Evolutionary conservation across 371 early-diverging fungal species (phyloP), one percentile per base, ranked within the genome.

Genomic region (Haplosporangium sp.): DNA sequence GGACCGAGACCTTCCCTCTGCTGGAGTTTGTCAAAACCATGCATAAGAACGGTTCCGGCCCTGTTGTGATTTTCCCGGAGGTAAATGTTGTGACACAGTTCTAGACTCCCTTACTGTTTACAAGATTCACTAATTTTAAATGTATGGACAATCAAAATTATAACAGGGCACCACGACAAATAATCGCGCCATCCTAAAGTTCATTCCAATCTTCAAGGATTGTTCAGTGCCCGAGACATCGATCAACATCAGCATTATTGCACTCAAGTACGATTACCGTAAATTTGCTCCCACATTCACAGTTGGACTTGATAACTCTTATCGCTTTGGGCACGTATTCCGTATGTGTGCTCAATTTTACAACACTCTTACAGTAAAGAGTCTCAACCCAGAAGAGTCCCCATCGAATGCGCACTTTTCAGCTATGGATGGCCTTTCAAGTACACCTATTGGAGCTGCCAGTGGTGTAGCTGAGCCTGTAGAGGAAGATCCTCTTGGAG

Each of bases 61-160:
- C 97, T 7, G 85, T 96, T 15, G 92, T 94, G 52, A 85, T 96
- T 8, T 95, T 96, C 67, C 92, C 96, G 0, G 97, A 96, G 77
- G 91, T 88, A 86, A 45, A 45, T 0, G 9, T 10, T 13, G 40
- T 61, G 50, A 9, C 15, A 15, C 34, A 47, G 42, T 1, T 40
- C 3, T 47, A 42, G n/a, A 62, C 27, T 50, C n/a, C 15, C n/a
- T n/a, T n/a, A n/a, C n/a, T 50, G n/a, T 50, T 50, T 15, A n/a
- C 19, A 50, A 50, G 50, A 2, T 15, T 50, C 15, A n/a, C 27
- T 27, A 27, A 27, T 27, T 27, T 27, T 27, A 40, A 39, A 39
- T 27, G 59, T 27, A 52, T 13, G 3, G 17, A 40, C 15, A 27
- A 52, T 9, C 15, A 10, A 38, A 40, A 34, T 62, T 27, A 27